Conservation (phyloP, 139 green algal genomes). For the Axilococcus clingmanii region DNA sequence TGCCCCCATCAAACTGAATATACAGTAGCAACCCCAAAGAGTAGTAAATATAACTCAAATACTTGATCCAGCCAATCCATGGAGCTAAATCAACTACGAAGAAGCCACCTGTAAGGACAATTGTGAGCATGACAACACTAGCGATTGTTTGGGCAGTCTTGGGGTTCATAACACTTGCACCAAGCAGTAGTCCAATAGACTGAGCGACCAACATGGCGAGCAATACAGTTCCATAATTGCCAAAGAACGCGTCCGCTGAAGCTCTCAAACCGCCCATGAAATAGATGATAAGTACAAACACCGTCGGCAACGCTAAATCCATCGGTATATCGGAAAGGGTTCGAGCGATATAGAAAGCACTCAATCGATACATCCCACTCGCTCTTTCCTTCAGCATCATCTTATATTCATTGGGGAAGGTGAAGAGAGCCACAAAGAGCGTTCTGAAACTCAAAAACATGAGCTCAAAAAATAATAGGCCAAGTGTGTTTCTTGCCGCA, state of each 20-base stretch:
- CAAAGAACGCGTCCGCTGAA: slow-evolving; percentile 50
- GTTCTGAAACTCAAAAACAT: slow-evolving; percentile 41
- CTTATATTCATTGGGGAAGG: slow-evolving; percentile 38
- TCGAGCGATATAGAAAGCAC: slow-evolving; percentile 72
- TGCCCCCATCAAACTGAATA: slow-evolving; percentile 20
- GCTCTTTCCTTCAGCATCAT: slow-evolving; percentile 51
- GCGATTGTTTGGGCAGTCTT: slow-evolving; percentile 54
- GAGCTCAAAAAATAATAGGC: slow-evolving; percentile 47
- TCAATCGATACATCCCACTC: slow-evolving; percentile 74
- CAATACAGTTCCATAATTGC: slow-evolving; percentile 39
- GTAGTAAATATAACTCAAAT: slow-evolving; percentile 48
- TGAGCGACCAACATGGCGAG: slow-evolving; percentile 52
- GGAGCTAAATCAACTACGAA: slow-evolving; percentile 32
- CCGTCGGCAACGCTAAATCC: slow-evolving; percentile 54
- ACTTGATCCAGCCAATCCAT: slow-evolving; percentile 52
- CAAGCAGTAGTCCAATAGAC: slow-evolving; percentile 57
- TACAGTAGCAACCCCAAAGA: slow-evolving; percentile 14
- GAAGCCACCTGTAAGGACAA: slow-evolving; percentile 32
- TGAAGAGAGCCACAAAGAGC: slow-evolving; percentile 45
- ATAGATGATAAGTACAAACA: slow-evolving; percentile 48
- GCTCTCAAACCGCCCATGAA: slow-evolving; percentile 37
- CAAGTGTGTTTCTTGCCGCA: slow-evolving; percentile 7
- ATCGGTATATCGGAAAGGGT: slow-evolving; percentile 59
- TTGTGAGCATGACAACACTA: slow-evolving; percentile 54
- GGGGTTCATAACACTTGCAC: slow-evolving; percentile 49